Percentiles rank a stretch among this genome's conserved stretches.
These are phyloP conservation scores for Turnera subulata DNA, from an alignment of 345 rosid species.

Conservation along the genomic window DNA sequence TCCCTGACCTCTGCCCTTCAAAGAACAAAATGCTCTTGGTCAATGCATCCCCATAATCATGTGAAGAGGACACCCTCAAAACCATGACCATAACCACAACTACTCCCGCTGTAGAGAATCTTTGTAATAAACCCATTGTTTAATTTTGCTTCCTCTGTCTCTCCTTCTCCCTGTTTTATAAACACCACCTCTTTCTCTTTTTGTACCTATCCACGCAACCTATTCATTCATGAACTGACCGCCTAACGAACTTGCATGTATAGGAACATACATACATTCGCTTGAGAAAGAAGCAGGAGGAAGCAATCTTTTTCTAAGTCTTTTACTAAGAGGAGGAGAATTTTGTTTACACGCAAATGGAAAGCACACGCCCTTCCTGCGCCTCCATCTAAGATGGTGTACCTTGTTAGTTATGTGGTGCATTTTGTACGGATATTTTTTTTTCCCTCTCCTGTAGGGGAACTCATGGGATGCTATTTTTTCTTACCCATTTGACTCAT, in stretches of 20 bases:
- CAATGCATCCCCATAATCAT: conserved; percentile 23
- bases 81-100: background rate
- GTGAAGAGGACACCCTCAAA: background rate
- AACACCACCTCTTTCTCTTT: too few relatives aligned
- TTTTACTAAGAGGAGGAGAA: background rate
- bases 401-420: background rate
- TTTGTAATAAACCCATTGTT: conserved; percentile 10
- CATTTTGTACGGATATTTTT: too few relatives aligned
- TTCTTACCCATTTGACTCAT: too few relatives aligned
- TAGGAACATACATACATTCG: background rate
- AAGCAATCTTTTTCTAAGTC: background rate
- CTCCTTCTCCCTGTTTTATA: too few relatives aligned
- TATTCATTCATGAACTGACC: too few relatives aligned
- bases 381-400: background rate
- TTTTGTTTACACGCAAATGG: too few relatives aligned
- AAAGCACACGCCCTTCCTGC: background rate
- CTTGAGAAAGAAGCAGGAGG: too few relatives aligned
- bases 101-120: background rate
- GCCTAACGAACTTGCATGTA: too few relatives aligned
- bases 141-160: too few relatives aligned
- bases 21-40: conserved; percentile 25
- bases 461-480: too few relatives aligned
- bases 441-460: too few relatives aligned
- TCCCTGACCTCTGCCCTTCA: conserved; percentile 31
- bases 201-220: too few relatives aligned